A percentile compares a stretch with the other conserved stretches of the same genome.
Evolutionary conservation across 371 early-diverging fungal genomes (phyloP).

Genomic region (Funneliformis caledonium): DNA sequence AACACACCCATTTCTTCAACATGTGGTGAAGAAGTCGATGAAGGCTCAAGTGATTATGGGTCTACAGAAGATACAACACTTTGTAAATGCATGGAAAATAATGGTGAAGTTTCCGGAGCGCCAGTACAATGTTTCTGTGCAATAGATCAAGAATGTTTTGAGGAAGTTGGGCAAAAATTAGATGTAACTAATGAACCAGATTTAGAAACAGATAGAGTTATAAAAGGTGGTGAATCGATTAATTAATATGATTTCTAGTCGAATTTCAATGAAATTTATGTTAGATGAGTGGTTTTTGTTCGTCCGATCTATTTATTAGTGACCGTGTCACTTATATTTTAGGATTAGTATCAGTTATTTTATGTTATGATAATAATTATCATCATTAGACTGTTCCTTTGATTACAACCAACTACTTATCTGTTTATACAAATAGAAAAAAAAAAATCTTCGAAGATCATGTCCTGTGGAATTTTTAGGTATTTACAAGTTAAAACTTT

Average conservation of each 20-base stretch:
- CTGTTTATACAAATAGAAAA: too few species aligned
- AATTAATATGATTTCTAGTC: not conserved
- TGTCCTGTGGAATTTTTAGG: too few species aligned
- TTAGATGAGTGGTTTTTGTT: too few species aligned
- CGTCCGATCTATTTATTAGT: too few species aligned
- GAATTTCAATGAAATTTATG: not conserved
- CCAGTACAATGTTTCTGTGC: not conserved
- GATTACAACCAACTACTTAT: too few species aligned
- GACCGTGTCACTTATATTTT: too few species aligned
- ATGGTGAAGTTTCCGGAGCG: not conserved
- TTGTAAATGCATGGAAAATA: slow-evolving; percentile 3
- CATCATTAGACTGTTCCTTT: too few species aligned
- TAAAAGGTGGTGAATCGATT: not conserved
- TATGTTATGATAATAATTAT: too few species aligned
- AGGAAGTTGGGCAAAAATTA: not conserved
- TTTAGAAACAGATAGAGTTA: not conserved
- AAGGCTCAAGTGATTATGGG: slow-evolving; percentile 29
- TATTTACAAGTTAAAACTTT: too few species aligned
- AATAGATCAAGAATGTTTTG: not conserved
- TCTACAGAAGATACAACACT: slow-evolving; percentile 1
- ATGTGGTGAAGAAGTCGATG: not conserved
- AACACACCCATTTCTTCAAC: slow-evolving; percentile 14
- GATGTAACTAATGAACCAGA: not conserved
- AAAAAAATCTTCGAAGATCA: too few species aligned
- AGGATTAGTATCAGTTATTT: too few species aligned